A percentile compares a stretch with the other conserved stretches of the same genome.
phyloP scores from a whole-genome alignment of 306 rosid genomes.

The Boehmeria nivea region DNA sequence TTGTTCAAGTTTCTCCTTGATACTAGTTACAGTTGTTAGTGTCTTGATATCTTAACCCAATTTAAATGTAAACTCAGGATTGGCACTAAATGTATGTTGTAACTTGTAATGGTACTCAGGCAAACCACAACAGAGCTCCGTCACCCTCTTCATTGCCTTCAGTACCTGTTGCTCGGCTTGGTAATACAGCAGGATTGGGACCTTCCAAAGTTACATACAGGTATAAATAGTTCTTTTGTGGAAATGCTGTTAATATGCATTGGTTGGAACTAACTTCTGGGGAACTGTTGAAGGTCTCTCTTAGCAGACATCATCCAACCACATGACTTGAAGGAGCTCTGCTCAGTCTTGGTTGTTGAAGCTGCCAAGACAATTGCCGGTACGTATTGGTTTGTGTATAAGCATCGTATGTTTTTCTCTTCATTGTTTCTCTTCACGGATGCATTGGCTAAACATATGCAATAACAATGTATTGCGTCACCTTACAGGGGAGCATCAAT shows the following conservation, averaged over 20 bases:
- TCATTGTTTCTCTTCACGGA: not conserved
- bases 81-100: conserved; percentile 9
- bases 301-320: conserved; percentile 96
- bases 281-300: conserved; percentile 67
- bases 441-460: no score
- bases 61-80: not conserved
- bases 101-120: conserved; percentile 57
- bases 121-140: conserved; percentile 49
- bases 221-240: conserved; percentile 36
- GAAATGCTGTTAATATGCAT: conserved; percentile 6
- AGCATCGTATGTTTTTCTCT: conserved; percentile 14
- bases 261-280: conserved; percentile 35
- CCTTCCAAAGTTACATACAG: conserved; percentile 85
- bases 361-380: conserved; percentile 80
- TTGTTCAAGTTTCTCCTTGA: conserved; percentile 1
- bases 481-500: no score
- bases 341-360: conserved; percentile 88
- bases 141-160: conserved; percentile 54
- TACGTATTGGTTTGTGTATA: no score
- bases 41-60: not conserved
- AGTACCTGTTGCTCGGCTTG: conserved; percentile 50
- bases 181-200: conserved; percentile 50
- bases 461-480: no score
- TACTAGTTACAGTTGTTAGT: not conserved
- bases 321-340: conserved; percentile 89